Percentiles rank a stretch among this genome's conserved stretches.
phyloP scores from a whole-genome alignment of 2,329 filamentous ascomycete species.

The Aureobasidium leucospermi region DNA sequence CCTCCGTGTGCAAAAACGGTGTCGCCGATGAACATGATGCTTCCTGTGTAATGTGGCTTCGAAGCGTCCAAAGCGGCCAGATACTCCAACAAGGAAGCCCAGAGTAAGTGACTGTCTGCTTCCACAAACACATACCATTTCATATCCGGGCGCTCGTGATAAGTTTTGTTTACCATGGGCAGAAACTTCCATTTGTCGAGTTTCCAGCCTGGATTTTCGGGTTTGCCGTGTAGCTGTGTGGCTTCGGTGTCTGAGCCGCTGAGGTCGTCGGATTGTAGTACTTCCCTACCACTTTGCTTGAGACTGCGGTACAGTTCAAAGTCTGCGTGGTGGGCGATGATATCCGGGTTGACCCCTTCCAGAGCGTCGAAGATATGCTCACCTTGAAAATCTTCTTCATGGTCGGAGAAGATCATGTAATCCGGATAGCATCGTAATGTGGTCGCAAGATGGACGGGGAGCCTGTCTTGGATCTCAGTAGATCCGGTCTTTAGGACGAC shows the following conservation, averaged over 20 bases:
- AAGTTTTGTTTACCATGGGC: slow-evolving; percentile 37
- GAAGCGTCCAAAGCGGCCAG: slow-evolving; percentile 31
- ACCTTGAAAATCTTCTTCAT: slow-evolving; percentile 27
- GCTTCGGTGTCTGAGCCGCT: slow-evolving; percentile 16
- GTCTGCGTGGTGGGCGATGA: slow-evolving; percentile 19
- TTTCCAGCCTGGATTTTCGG: slow-evolving; percentile 25
- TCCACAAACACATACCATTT: slow-evolving; percentile 56
- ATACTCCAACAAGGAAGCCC: slow-evolving; percentile 40
- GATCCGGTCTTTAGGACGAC: slow-evolving; percentile 40
- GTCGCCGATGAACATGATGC: slow-evolving; percentile 29
- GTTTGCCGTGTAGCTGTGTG: slow-evolving; percentile 20
- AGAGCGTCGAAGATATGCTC: slow-evolving; percentile 28
- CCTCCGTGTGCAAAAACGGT: slow-evolving; percentile 36
- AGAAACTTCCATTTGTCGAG: slow-evolving; percentile 48
- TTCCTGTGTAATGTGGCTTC: slow-evolving; percentile 37
- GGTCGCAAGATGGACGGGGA: slow-evolving; percentile 28
- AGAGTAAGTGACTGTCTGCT: slow-evolving; percentile 50
- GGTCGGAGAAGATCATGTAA: slow-evolving; percentile 32
- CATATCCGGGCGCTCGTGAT: slow-evolving; percentile 34
- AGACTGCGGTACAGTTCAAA: slow-evolving; percentile 25
- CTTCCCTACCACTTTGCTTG: slow-evolving; percentile 17
- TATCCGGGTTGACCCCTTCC: slow-evolving; percentile 16
- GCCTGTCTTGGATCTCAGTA: slow-evolving; percentile 25
- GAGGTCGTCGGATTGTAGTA: slow-evolving; percentile 18
- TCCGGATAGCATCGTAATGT: slow-evolving; percentile 28